Evolutionary conservation across 1,284 basidiomycete species (phyloP).

Genomic region (Pseudozyma flocculosa): DNA sequence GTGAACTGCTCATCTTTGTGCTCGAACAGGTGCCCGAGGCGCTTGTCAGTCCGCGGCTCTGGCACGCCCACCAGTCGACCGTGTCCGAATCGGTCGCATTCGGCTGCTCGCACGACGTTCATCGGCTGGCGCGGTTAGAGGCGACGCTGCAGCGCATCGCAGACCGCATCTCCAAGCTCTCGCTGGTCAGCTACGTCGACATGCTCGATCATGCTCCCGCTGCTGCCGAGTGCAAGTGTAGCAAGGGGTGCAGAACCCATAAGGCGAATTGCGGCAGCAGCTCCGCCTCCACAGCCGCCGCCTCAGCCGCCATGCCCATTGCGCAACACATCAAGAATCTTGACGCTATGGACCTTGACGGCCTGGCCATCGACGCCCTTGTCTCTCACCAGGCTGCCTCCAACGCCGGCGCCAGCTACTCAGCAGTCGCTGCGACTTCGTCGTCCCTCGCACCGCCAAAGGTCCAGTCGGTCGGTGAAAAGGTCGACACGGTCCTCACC

Average conservation of each 20-base stretch:
- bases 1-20: slow-evolving; percentile 22
- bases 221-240: too few relatives aligned
- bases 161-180: not conserved
- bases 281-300: too few relatives aligned
- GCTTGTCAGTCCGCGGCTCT: slow-evolving; percentile 68
- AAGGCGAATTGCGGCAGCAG: too few relatives aligned
- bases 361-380: not conserved
- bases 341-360: slow-evolving; percentile 15
- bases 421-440: too few relatives aligned
- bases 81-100: slow-evolving; percentile 1
- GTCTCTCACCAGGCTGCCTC: not conserved
- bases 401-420: too few relatives aligned
- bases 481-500: slow-evolving; percentile 70
- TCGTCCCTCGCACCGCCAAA: too few relatives aligned
- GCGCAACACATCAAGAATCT: slow-evolving; percentile 15
- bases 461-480: not conserved
- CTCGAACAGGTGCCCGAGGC: slow-evolving; percentile 63
- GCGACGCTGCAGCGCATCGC: not conserved
- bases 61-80: slow-evolving; percentile 19
- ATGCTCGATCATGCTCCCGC: too few relatives aligned
- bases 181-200: not conserved
- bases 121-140: not conserved
- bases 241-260: too few relatives aligned
- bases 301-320: too few relatives aligned
- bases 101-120: not conserved